Evolutionary conservation across 441 rosid genomes (phyloP).

Genomic region (Mallotus japonicus): DNA sequence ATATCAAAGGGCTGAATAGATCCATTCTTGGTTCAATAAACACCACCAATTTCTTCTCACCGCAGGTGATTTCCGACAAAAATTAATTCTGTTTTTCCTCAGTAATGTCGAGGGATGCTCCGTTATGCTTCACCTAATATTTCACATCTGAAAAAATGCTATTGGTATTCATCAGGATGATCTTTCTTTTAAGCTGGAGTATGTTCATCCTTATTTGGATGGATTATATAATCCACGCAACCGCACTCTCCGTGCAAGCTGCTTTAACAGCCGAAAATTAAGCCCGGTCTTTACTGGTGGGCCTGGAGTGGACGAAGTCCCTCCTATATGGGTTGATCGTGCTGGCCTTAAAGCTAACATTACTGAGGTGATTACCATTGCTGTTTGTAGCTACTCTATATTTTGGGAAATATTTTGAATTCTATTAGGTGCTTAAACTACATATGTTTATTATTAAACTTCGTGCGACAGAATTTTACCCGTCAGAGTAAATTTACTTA

Average conservation of each 20-base stretch:
- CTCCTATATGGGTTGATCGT: conserved; percentile 98
- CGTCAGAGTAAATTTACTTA: conserved; percentile 97
- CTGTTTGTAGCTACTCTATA: not conserved
- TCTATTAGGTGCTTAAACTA: conserved; percentile 5
- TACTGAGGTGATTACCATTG: conserved; percentile 67
- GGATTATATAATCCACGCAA: conserved; percentile 81
- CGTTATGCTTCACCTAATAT: not conserved
- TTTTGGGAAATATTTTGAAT: conserved; percentile 2
- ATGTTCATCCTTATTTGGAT: conserved; percentile 94
- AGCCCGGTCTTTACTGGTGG: conserved; percentile 99
- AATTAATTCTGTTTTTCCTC: not conserved
- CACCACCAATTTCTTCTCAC: conserved; percentile 89
- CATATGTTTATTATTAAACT: conserved; percentile 17
- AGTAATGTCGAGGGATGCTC: not conserved
- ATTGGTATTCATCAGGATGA: conserved; percentile 40
- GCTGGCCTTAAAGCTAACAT: conserved; percentile 88
- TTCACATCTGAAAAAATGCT: not conserved
- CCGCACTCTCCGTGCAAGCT: conserved; percentile 75
- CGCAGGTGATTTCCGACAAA: conserved; percentile 52
- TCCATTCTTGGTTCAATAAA: conserved; percentile 92
- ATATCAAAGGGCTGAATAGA: conserved; percentile 83
- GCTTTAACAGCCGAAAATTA: conserved; percentile 91
- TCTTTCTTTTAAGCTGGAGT: conserved; percentile 87
- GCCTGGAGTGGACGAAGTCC: conserved; percentile 95
- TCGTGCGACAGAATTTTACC: conserved; percentile 78